Conservation (phyloP, 768 basidiomycete genomes). For the Phaeotremella fagi region DNA sequence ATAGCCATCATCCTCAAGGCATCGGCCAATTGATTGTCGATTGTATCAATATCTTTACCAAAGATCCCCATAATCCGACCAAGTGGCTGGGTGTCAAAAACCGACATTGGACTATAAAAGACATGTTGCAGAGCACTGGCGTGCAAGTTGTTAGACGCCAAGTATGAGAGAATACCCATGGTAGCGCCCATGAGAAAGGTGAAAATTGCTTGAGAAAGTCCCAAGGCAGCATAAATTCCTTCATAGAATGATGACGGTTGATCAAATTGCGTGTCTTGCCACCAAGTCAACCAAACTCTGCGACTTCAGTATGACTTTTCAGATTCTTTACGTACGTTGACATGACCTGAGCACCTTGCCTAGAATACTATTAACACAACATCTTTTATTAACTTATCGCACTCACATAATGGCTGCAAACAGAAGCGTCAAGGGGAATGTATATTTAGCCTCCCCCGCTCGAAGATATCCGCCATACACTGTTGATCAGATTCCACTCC, state of each 20-base stretch:
- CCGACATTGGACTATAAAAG: constrained; percentile 59
- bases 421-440: constrained; percentile 55
- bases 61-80: constrained; percentile 42
- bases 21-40: constrained; percentile 44
- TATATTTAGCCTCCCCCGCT: constrained; percentile 57
- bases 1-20: constrained; percentile 51
- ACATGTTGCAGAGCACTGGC: constrained; percentile 57
- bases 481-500: constrained; percentile 33
- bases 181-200: constrained; percentile 59
- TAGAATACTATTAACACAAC: not conserved
- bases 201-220: constrained; percentile 58
- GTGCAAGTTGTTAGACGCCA: constrained; percentile 63
- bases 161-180: constrained; percentile 58
- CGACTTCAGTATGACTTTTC: not conserved
- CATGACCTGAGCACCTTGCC: constrained; percentile 52
- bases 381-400: not conserved
- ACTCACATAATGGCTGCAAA: constrained; percentile 60
- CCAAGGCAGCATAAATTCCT: constrained; percentile 60
- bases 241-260: constrained; percentile 61
- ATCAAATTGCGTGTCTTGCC: constrained; percentile 60
- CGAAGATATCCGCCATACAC: constrained; percentile 61
- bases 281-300: constrained; percentile 62
- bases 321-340: constrained; percentile 51
- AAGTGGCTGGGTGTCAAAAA: constrained; percentile 33
- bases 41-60: constrained; percentile 45